Evolutionary conservation across 768 basidiomycete genomes (phyloP).

Genomic region (Trametes maxima): DNA sequence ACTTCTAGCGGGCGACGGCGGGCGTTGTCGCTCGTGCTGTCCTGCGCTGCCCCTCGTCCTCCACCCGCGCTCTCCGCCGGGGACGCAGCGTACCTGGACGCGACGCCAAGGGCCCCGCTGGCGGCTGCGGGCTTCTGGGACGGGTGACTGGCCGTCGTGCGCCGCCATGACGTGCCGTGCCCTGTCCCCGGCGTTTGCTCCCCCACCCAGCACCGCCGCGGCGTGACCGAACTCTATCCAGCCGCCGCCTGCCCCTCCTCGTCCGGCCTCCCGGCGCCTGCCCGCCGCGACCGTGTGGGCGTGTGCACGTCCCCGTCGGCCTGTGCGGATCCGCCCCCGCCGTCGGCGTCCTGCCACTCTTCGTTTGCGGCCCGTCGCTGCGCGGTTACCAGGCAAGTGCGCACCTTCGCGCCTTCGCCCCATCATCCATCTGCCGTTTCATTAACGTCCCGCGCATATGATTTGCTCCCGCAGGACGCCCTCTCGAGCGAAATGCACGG

Average conservation of each 20-base stretch:
- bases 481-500: not conserved
- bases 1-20: not conserved
- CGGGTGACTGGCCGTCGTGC: not conserved
- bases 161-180: not conserved
- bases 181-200: not conserved
- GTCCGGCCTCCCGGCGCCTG: not conserved
- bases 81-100: slow-evolving; percentile 6
- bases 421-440: slow-evolving; percentile 17
- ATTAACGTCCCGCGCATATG: not conserved
- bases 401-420: not conserved
- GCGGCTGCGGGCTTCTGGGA: not conserved
- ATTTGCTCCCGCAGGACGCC: slow-evolving; percentile 2
- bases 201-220: not conserved
- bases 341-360: not conserved
- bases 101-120: slow-evolving; percentile 11
- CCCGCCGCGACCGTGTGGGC: not conserved
- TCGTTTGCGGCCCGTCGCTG: slow-evolving; percentile 11
- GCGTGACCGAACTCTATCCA: not conserved
- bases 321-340: not conserved
- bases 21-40: no score
- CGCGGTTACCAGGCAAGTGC: slow-evolving; percentile 5
- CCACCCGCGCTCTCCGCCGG: no score
- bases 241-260: not conserved
- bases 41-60: not conserved
- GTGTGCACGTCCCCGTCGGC: not conserved